Evolutionary conservation across 345 rosid species (phyloP).

Genomic region (Bretschneidera sinensis): DNA sequence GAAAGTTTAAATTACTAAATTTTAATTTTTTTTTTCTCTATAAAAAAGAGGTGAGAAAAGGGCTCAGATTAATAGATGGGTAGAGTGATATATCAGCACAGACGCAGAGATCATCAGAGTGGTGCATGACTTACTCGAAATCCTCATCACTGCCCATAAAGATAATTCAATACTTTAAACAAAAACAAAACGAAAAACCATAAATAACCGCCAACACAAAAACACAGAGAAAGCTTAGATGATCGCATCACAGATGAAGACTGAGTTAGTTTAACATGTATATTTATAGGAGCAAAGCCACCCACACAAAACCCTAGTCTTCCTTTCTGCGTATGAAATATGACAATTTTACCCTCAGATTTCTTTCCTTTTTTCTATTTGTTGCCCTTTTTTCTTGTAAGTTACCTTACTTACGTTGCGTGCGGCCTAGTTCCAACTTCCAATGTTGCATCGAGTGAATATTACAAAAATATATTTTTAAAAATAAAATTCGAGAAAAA

Average conservation of each 20-base stretch:
- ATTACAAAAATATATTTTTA: no score
- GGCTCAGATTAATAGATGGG: conserved; percentile 52
- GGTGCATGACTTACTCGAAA: conserved; percentile 57
- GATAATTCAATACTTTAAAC: no score
- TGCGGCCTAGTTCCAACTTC: no score
- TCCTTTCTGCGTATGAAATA: background rate
- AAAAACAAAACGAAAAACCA: background rate
- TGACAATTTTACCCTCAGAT: background rate
- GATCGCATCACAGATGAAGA: background rate
- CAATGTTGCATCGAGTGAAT: no score
- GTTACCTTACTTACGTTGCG: no score
- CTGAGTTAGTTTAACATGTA: background rate
- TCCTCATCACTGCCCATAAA: conserved; percentile 39
- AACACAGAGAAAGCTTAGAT: background rate
- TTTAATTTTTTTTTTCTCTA: no score
- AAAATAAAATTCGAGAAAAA: no score
- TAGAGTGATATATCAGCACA: conserved; percentile 49
- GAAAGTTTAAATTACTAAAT: no score
- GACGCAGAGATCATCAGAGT: conserved; percentile 33
- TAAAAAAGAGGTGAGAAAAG: background rate
- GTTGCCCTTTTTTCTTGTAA: no score
- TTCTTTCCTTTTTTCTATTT: no score
- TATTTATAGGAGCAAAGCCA: background rate
- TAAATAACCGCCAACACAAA: no score
- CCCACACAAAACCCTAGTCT: background rate